Base-by-base conservation (phyloP, 805 yeast genomes). In the Priceomyces haplophilus region DNA sequence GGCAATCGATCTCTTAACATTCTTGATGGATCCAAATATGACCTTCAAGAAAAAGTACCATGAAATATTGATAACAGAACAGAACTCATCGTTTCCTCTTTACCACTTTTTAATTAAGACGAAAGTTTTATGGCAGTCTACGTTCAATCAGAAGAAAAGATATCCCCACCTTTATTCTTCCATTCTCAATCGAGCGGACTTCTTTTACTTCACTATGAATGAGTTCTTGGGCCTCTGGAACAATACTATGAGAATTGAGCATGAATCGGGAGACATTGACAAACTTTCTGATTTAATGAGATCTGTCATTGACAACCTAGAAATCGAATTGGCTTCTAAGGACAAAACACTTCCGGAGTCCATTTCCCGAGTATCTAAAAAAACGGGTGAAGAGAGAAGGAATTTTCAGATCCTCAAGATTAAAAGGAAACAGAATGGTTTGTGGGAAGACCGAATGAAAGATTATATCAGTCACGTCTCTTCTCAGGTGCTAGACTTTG, bases 161-260 rank as follows among this genome's bases (percentile, higher is more conserved):
- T 70, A 66, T 51, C 73, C 76, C 1, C 58, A 56, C 18, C 59
- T 80, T 34, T 65, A 62, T 34, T 56, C 58, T 12, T 61, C 69
- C 17, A 64, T 75, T 34, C 72, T 72, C 46, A 63, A 70, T 39
- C 78, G 83, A 72, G 82, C 76, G 42, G 51, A 75, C 19, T 62
- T 85, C 54, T 77, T 79, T 39, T 80, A 75, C 54, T 66, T 71
- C 25, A 70, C 82, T 15, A 76, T 84, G 75, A 68, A 72, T 30
- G 76, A 77, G 46, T 72, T 82, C 42, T 64, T 84, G 50, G 71
- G 73, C 32, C 65, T 83, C 34, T 85, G 93, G 91, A 78, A 75
- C 47, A 77, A 72, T 38, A 77, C 90, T 0, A 69, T 69, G 30
- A 83, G 88, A 1, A 61, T 56, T 42, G 54, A 63, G 42, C 63